Conservation (phyloP, 805 yeast species). For the Barnettozyma pratensis region DNA sequence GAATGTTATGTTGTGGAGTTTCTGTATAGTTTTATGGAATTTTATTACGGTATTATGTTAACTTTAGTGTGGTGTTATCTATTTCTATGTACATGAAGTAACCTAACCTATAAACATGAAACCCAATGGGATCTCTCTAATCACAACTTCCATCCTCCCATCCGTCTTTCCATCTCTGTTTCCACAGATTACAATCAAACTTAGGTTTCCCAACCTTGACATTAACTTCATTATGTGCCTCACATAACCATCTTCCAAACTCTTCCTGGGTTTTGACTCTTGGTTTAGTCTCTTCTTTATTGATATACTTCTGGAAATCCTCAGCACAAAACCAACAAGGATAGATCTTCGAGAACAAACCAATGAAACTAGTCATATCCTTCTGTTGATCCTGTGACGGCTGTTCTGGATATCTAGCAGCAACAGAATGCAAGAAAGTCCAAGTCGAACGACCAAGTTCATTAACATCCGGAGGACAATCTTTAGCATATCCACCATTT, state of each 20-base stretch:
- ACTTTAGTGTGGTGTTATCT: too few relatives aligned
- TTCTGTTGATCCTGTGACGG: conserved; percentile 60
- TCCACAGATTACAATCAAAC: conserved; percentile 89
- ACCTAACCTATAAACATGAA: too few relatives aligned
- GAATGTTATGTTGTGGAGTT: too few relatives aligned
- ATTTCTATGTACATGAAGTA: background rate
- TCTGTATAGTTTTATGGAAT: too few relatives aligned
- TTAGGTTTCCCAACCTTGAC: conserved; percentile 75
- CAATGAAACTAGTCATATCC: conserved; percentile 67
- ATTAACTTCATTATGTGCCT: conserved; percentile 94
- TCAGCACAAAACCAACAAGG: conserved; percentile 94
- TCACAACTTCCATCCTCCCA: conserved; percentile 64
- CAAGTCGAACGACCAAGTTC: conserved; percentile 81
- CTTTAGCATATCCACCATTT: conserved; percentile 30
- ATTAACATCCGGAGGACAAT: conserved; percentile 84
- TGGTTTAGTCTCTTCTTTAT: conserved; percentile 42
- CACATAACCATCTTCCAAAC: conserved; percentile 88
- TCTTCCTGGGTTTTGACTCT: conserved; percentile 63
- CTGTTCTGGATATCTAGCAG: conserved; percentile 77
- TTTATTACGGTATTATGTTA: too few relatives aligned
- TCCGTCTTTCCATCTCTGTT: conserved; percentile 91
- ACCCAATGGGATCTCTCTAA: conserved; percentile 9
- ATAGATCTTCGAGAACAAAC: conserved; percentile 69
- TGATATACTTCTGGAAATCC: conserved; percentile 67
- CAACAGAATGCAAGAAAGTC: conserved; percentile 87